A percentile compares a stretch with the other conserved stretches of the same genome.
These are phyloP conservation scores for Erodium maritimum DNA, from an alignment of 345 rosid genomes.

Conservation along the genomic window DNA sequence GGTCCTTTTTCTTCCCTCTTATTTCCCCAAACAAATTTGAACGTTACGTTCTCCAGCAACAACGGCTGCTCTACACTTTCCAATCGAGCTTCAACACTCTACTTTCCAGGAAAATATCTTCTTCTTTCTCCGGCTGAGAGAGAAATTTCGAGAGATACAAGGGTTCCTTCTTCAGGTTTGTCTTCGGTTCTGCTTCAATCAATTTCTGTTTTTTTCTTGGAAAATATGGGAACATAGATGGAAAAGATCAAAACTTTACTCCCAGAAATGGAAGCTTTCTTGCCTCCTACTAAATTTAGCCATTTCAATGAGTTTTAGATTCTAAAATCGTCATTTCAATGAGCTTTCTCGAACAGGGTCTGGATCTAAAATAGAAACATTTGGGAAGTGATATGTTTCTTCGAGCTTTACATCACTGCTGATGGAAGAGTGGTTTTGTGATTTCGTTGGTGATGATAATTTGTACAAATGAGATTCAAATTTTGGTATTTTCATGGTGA, in stretches of 20 bases:
- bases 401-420: no score
- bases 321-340: neutral
- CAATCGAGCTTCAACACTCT: constrained; percentile 4
- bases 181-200: constrained; percentile 6
- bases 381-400: no score
- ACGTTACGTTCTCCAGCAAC: no score
- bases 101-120: constrained; percentile 3
- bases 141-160: neutral
- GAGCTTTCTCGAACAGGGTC: neutral
- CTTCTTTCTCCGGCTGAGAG: neutral
- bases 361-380: neutral
- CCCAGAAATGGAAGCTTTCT: neutral
- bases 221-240: no score
- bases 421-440: neutral
- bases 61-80: neutral
- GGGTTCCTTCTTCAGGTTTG: constrained; percentile 14
- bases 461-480: neutral
- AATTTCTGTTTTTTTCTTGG: neutral
- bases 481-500: neutral
- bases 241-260: no score
- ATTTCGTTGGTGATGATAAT: neutral
- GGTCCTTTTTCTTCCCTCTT: constrained; percentile 16
- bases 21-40: neutral
- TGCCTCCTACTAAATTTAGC: neutral
- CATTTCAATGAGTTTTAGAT: neutral